Percentiles rank a stretch among this genome's conserved stretches.
phyloP scores from a whole-genome alignment of 2,329 filamentous ascomycete species.

The Penicillium freii region DNA sequence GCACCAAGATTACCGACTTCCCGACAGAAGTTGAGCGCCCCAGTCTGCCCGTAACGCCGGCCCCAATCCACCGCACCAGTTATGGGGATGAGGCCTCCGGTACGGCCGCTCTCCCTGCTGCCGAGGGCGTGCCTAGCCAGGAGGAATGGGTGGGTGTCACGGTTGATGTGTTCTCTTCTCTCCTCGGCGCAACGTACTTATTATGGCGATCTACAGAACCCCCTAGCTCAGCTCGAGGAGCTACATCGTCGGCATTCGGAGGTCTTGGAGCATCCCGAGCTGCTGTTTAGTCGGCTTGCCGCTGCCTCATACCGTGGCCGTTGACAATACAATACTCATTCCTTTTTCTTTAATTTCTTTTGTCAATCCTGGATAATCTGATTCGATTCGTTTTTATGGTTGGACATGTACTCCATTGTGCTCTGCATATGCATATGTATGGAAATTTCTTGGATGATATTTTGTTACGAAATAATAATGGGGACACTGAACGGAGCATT shows the following conservation, averaged over 20 bases:
- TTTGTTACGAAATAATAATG: slow-evolving; percentile 3
- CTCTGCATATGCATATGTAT: slow-evolving; percentile 8
- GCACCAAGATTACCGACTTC: slow-evolving; percentile 79
- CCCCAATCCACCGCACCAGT: slow-evolving; percentile 66
- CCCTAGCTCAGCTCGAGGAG: slow-evolving; percentile 66
- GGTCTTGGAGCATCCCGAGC: slow-evolving; percentile 50
- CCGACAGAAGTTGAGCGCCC: slow-evolving; percentile 78
- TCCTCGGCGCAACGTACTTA: slow-evolving; percentile 46
- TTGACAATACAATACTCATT: not conserved
- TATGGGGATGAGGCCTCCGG: slow-evolving; percentile 35
- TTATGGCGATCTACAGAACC: slow-evolving; percentile 61
- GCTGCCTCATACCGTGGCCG: not conserved
- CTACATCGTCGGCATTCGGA: slow-evolving; percentile 66
- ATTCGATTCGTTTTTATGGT: not conserved
- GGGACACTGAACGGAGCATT: not conserved
- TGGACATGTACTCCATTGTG: slow-evolving; percentile 1
- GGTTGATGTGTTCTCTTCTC: slow-evolving; percentile 45
- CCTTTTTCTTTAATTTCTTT: not conserved
- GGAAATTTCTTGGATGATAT: not conserved
- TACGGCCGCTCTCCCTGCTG: slow-evolving; percentile 60
- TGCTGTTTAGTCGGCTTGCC: slow-evolving; percentile 23
- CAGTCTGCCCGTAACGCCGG: slow-evolving; percentile 86
- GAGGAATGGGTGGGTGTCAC: slow-evolving; percentile 86
- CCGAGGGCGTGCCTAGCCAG: slow-evolving; percentile 82
- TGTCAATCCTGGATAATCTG: not conserved